Base-by-base conservation (phyloP, 2,329 filamentous ascomycete genomes). In the Apiospora phragmitis region DNA sequence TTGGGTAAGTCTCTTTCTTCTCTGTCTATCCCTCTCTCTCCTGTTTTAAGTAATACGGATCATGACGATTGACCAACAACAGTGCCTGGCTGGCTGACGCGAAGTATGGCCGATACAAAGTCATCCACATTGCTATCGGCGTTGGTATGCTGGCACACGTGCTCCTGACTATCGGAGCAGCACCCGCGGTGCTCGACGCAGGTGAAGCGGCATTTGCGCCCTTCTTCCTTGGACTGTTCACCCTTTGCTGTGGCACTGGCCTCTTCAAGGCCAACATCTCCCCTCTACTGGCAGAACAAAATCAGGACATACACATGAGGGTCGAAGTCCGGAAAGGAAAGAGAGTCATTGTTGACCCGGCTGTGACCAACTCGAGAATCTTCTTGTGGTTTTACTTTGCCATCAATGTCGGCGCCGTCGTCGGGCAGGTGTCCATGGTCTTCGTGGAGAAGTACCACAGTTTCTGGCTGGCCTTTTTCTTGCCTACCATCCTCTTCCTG, bases 231-330 rank as follows among this genome's bases (percentile, higher is more conserved):
- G 67, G 67, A 11, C 45, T 68, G 16, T 68, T 68, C 32, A 51
- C 45, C 14, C 47, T 68, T 11, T 68, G 42, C 76, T 87, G 43
- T 41, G 93, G 93, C 59, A 93, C 92, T 1, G 93, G 93, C 72
- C 92, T 93, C 76, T 94, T 95, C 88, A 95, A 95, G 84, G 89
- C 91, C 73, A 95, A 95, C 77, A 92, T 95, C 59, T 90, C 91
- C 0, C 90, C 91, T 0, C 83, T 93, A 24, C 88, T 94, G 70
- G 91, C 91, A 26, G 92, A 94, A 76, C 91, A 94, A 80, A 91
- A 91, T 79, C 85, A 84, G 43, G 87, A 89, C 70, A 86, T 84
- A 4, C 87, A 85, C 72, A 86, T 90, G 73, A 86, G 85, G 67
- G 85, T 93, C 69, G 84, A 88, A 74, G 86, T 84, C 2, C 82